These are phyloP conservation scores for Rhododendron henanense DNA, from an alignment of 148 eudicot genomes.

Conservation along the genomic window DNA sequence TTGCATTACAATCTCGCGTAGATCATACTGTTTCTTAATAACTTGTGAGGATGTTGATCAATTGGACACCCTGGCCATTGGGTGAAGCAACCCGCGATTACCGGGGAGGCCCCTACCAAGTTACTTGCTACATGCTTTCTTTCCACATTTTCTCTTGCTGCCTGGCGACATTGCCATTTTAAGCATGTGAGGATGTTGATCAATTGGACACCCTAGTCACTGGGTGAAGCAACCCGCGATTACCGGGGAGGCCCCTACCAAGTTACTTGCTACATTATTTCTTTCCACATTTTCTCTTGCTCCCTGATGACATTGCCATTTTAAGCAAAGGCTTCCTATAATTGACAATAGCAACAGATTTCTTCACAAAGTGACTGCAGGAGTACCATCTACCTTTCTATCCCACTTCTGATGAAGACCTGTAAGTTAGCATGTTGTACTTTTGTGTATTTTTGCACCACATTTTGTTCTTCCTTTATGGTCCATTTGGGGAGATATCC, in stretches of 20 bases:
- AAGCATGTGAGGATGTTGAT: background rate
- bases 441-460: background rate
- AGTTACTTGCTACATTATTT: background rate
- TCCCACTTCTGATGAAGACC: background rate
- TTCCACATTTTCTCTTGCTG: background rate
- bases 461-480: background rate
- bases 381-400: background rate
- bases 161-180: background rate
- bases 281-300: background rate
- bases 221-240: background rate
- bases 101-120: constrained; percentile 13
- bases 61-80: background rate
- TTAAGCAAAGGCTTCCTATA: background rate
- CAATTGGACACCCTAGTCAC: background rate
- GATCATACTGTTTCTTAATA: background rate
- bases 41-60: background rate
- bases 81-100: background rate
- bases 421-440: background rate
- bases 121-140: background rate
- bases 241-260: constrained; percentile 13
- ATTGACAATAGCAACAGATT: background rate
- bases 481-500: background rate
- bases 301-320: background rate
- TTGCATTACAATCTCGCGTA: background rate
- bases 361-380: background rate